Base-by-base conservation (phyloP, 257 asterid species). In the Hygrophila difformis region DNA sequence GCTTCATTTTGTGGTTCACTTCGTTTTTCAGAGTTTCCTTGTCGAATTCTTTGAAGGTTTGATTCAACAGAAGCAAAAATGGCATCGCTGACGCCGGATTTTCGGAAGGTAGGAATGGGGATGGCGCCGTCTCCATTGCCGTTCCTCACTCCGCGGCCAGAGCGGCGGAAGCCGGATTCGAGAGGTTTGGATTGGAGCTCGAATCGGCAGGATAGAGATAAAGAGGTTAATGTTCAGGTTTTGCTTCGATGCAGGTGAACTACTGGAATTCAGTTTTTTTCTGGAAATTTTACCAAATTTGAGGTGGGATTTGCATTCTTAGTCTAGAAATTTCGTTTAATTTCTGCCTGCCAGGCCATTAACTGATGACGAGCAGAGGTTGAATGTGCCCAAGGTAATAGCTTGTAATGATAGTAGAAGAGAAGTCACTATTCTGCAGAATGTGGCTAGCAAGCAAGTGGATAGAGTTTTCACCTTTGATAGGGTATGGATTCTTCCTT, bases 221-320 rank as follows among this genome's bases (percentile, higher is more conserved):
- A 59, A 67, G 95, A 85, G 74, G 75, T 67, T 53, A 85, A 85
- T 39, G 76, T 85, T 16, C 93, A 81, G 71, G 95, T 84, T 67
- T 23, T 84, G 60, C 82, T 84, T n/a, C 64, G 95, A 59, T 84
- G 95, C 93, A 84, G 95, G 93, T 84, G 47, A 1, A 15, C 21
- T 44, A 28, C 2, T 9, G 13, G 1, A 18, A n/a, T n/a, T n/a
- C n/a, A n/a, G n/a, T n/a, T n/a, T n/a, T n/a, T n/a, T n/a, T n/a
- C n/a, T n/a, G n/a, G n/a, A n/a, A n/a, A n/a, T n/a, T n/a, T n/a
- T n/a, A n/a, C n/a, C n/a, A n/a, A n/a, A n/a, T n/a, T n/a, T n/a
- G n/a, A n/a, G n/a, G n/a, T n/a, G n/a, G n/a, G n/a, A n/a, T n/a
- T n/a, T n/a, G n/a, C n/a, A n/a, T n/a, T n/a, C n/a, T n/a, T n/a